Evolutionary conservation across 768 basidiomycete species (phyloP).

Genomic region (Mycena filopes): DNA sequence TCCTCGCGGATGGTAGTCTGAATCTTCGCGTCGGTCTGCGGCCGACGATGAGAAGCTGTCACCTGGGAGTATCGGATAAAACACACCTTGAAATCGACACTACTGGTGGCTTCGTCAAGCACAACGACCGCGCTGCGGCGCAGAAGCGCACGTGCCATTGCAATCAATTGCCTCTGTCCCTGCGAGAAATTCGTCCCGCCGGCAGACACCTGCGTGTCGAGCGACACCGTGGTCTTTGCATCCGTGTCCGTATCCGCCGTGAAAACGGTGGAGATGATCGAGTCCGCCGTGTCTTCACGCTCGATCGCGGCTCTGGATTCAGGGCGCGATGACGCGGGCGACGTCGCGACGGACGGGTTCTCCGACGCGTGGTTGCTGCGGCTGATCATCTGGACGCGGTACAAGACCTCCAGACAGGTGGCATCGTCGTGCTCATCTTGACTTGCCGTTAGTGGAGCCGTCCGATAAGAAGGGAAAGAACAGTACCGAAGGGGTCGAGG

Average conservation of each 20-base stretch:
- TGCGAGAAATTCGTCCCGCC: slow-evolving; percentile 94
- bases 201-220: slow-evolving; percentile 84
- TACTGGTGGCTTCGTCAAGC: slow-evolving; percentile 81
- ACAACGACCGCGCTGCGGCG: slow-evolving; percentile 81
- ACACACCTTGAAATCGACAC: slow-evolving; percentile 27
- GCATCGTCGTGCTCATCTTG: slow-evolving; percentile 74
- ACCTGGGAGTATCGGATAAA: slow-evolving; percentile 45
- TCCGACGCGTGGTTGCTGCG: slow-evolving; percentile 60
- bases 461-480: not conserved
- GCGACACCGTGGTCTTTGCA: slow-evolving; percentile 63
- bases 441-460: not conserved
- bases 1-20: slow-evolving; percentile 89
- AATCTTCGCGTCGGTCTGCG: slow-evolving; percentile 84
- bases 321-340: slow-evolving; percentile 55
- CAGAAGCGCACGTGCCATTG: slow-evolving; percentile 85
- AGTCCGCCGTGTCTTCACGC: slow-evolving; percentile 51
- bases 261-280: too few species aligned
- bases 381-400: slow-evolving; percentile 82
- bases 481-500: slow-evolving; percentile 28
- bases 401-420: slow-evolving; percentile 83
- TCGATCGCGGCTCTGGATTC: slow-evolving; percentile 53
- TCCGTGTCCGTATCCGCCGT: slow-evolving; percentile 67
- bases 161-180: slow-evolving; percentile 90
- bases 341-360: slow-evolving; percentile 56
- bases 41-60: slow-evolving; percentile 73